These are phyloP conservation scores for Thelonectria discophora DNA, from an alignment of 2,329 filamentous ascomycete species.

Conservation along the genomic window DNA sequence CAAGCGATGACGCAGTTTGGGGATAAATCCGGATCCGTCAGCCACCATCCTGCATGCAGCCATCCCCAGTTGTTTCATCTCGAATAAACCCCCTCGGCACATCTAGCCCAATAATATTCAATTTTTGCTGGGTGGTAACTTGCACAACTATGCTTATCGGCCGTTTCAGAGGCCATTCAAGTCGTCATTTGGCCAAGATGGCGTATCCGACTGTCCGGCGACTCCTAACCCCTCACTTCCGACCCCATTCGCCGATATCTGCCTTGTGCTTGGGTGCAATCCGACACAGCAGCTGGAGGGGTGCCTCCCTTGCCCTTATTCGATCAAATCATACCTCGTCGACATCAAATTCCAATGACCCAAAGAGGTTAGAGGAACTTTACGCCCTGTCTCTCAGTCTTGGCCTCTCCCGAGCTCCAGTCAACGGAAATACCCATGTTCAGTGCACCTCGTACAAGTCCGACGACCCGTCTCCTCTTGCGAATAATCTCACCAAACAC, in stretches of 20 bases:
- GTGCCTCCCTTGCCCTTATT: background rate
- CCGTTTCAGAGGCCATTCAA: background rate
- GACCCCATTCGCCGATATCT: background rate
- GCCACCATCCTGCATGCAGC: too few relatives aligned
- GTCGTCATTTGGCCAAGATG: background rate
- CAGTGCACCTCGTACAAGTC: background rate
- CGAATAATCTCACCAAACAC: constrained; percentile 1
- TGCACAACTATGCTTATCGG: background rate
- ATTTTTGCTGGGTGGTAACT: background rate
- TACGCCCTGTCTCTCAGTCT: background rate
- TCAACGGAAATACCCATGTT: background rate
- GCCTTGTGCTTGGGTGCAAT: background rate
- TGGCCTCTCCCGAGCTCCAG: background rate
- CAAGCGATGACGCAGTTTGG: too few relatives aligned
- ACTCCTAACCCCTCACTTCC: background rate
- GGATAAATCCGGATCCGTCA: too few relatives aligned
- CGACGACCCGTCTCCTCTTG: background rate
- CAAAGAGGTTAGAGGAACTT: background rate
- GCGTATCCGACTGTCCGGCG: background rate
- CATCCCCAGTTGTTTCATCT: too few relatives aligned
- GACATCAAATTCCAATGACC: background rate
- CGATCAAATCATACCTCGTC: background rate
- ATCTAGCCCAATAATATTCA: background rate
- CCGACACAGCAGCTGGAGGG: background rate
- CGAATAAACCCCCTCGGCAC: background rate